A percentile compares a stretch with the other conserved stretches of the same genome.
Evolutionary conservation across 352 stramenopile species (phyloP).

Genomic region (Phytophthora syringae): DNA sequence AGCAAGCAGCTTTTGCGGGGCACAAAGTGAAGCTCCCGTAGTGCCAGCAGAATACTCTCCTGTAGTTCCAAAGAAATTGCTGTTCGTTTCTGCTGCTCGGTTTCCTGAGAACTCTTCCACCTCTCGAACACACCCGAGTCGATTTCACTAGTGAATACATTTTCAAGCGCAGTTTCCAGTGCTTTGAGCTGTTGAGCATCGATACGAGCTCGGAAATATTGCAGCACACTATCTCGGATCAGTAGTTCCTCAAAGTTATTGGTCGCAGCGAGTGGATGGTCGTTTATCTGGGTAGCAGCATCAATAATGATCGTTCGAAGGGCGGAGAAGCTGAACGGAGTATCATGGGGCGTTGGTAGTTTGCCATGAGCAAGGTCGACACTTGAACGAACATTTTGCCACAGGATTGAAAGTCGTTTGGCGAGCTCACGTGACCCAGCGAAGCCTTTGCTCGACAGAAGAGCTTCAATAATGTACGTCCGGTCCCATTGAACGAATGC

Average conservation of each 20-base stretch:
- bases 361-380: neutral
- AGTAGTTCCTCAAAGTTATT: neutral
- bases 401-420: constrained; percentile 31
- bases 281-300: neutral
- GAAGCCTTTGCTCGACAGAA: constrained; percentile 43
- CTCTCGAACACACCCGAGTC: neutral
- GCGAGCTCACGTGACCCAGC: constrained; percentile 8
- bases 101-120: neutral
- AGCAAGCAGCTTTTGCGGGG: constrained; percentile 31
- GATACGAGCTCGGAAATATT: constrained; percentile 30
- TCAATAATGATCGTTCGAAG: constrained; percentile 19
- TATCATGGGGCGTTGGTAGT: neutral
- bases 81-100: neutral
- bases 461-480: constrained; percentile 39
- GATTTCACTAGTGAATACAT: neutral
- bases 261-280: neutral
- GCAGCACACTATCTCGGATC: constrained; percentile 10
- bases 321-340: constrained; percentile 21
- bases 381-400: constrained; percentile 21
- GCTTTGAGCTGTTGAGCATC: constrained; percentile 7
- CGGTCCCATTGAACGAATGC: constrained; percentile 33
- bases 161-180: constrained; percentile 8
- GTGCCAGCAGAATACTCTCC: neutral
- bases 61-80: neutral
- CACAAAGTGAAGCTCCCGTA: constrained; percentile 29